Conservation (phyloP, 768 basidiomycete species). For the Tylopilus subfusipes region DNA sequence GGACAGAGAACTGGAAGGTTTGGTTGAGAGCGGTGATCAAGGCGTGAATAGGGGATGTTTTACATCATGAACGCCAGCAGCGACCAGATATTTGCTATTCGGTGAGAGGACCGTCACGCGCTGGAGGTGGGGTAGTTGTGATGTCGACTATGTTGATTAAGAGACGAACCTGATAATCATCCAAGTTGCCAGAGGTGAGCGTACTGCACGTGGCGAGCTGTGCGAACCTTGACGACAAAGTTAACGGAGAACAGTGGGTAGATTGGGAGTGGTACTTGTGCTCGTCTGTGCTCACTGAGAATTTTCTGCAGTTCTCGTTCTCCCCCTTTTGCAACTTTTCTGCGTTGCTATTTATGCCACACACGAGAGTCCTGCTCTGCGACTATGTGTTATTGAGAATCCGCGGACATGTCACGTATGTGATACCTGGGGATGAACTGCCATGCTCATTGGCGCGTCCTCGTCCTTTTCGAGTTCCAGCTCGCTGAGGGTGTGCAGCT, state of each 20-base stretch:
- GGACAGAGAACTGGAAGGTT: conserved; percentile 52
- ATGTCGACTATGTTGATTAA: background rate
- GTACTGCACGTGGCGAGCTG: conserved; percentile 53
- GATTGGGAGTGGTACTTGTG: conserved; percentile 46
- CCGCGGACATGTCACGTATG: background rate
- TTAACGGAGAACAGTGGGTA: conserved; percentile 9
- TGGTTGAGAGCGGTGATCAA: conserved; percentile 9
- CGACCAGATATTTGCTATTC: conserved; percentile 57
- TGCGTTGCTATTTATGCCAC: conserved; percentile 81
- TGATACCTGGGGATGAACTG: conserved; percentile 57
- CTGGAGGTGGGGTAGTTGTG: conserved; percentile 31
- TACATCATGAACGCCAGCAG: conserved; percentile 73
- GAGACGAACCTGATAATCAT: conserved; percentile 84
- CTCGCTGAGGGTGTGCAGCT: conserved; percentile 59
- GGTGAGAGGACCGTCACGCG: conserved; percentile 86
- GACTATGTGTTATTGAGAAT: background rate
- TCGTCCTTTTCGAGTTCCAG: conserved; percentile 75
- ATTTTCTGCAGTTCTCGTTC: conserved; percentile 86
- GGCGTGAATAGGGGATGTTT: conserved; percentile 24
- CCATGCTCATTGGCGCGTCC: conserved; percentile 97
- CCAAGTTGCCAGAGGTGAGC: conserved; percentile 52
- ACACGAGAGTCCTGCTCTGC: conserved; percentile 57
- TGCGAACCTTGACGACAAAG: conserved; percentile 14
- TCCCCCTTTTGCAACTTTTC: conserved; percentile 58
- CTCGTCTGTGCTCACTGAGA: conserved; percentile 43